Base-by-base conservation (phyloP, 805 yeast species). In the Saccharomyces paradoxus region DNA sequence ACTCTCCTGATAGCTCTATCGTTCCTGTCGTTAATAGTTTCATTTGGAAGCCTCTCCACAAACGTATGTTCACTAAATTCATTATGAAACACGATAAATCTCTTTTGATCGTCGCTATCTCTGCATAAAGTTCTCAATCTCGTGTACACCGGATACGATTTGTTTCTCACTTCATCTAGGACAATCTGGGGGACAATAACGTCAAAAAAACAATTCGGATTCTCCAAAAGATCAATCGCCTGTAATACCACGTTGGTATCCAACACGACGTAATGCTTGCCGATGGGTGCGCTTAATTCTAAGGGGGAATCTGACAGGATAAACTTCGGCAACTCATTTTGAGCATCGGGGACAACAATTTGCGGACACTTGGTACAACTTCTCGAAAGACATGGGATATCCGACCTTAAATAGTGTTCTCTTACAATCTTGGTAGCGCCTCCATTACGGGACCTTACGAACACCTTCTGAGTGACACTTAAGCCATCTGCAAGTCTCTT, bases 181-280 rank as follows among this genome's bases (percentile, higher is more conserved):
- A 89, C 97, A 6, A 96, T 87, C 68, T 94, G 99, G 1, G 98
- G 96, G n/a, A 94, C 74, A 54, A 94, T 85, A 17, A 91, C 96
- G 71, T 94, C 98, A 64, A 79, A 85, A 65, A 94, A 88, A 53
- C 87, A 85, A 30, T 80, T 77, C 22, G 77, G 77, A 63, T 82
- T 84, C 69, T 94, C 99, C 54, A 94, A 73, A 56, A 94, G 73
- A 70, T 94, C 99, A 58, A 94, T 92, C 5, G 96, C 92, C 66
- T 84, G 87, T 57, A 94, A 73, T 1, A 87, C 85, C 59, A 94
- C 84, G 65, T 94, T 92, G 2, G 98, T 89, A 68, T 94, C 99
- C 8, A 91, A 69, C 0, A 94, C 81, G 8, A 86, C 75, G 64
- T 94, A 94, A 67, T 94, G 98, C n/a, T 76, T 78, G 0, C 86